Evolutionary conservation across 441 rosid species (phyloP), one percentile per base, ranked within the genome.

Genomic region (Euphorbia corollata): DNA sequence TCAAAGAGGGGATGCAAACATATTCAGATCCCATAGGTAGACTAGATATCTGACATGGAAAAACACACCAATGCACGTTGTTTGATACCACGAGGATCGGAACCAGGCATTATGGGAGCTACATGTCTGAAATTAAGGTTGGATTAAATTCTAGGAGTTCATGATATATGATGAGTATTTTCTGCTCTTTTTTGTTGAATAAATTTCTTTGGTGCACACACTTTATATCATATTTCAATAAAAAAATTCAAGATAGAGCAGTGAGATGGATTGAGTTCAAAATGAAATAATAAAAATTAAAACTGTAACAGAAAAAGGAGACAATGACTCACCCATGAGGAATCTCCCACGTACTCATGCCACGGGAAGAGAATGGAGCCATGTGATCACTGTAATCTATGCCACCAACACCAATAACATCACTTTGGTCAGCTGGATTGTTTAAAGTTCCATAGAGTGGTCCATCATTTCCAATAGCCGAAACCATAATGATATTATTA

Each of bases 291-390:
- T 20, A 65, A 19, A 16, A 45, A 61, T 27, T 19, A 32, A 22
- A 22, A n/a, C 57, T 13, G 18, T 30, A 61, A 12, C 19, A 30
- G n/a, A 27, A 8, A 20, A 30, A 18, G 10, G 48, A 15, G 48
- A 3, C 32, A 54, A 41, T 22, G 39, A 27, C 69, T 64, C 86
- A 94, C 99, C 99, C 99, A 72, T 91, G 99, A 71, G 99, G 99
- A 79, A 94, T 79, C 82, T 94, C 99, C 99, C 97, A 94, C 70
- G 99, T 91, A 87, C 97, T 94, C 99, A 94, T 94, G 78, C 99
- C 99, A 65, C 98, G 99, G 99, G 99, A 91, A 38, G 97, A 94
- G 81, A 94, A 94, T 63, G 99, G 88, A 50, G 99, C 99, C 77
- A 94, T 94, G 73, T 94, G 96, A 78, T 91, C 97, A 73, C 75